Evolutionary conservation across 208 protist species (phyloP), one percentile per base, ranked within the genome.

Genomic region (Phytomonas sp.): DNA sequence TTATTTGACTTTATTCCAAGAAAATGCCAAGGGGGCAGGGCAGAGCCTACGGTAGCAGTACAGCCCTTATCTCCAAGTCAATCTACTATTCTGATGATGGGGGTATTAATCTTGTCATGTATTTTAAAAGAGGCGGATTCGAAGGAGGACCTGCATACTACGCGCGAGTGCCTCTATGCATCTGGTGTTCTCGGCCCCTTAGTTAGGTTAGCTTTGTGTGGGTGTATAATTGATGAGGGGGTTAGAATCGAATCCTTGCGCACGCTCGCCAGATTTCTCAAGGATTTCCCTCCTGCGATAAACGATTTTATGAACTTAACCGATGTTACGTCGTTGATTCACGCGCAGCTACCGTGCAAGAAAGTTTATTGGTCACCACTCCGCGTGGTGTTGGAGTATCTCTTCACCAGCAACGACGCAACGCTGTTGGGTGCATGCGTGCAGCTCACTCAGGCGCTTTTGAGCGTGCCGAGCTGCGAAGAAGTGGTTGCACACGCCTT

Each of bases 211-310:
- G 87, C 90, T 13, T 80, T 93, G 33, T 74, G 77, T 32, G 87
- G 87, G 2, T 59, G 65, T n/a, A 78, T 70, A 40, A 81, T 89
- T 23, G 82, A 93, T 78, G 90, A 92, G 66, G 83, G 79, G 34
- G 80, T 73, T 3, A 85, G 87, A 43, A 92, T 95, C 36, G 90
- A 89, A 60, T 77, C 87, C 2, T 74, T 95, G 60, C 81, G 90
- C 11, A 78, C 81, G 34, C 68, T 95, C 2, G 78, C 80, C 6
- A 30, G 71, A 60, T 69, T 92, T 59, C 70, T 95, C 23, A 61
- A 71, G 20, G 68, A 73, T 7, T 80, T 73, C 37, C 66, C 65
- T 43, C 66, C 70, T 3, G 78, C 74, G 26, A 71, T 91, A 40
- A 72, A 87, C 46, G 78, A 89, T 56, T 87, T 90, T 75, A 63